A percentile compares a stretch with the other conserved stretches of the same genome.
phyloP scores from a whole-genome alignment of 2,329 filamentous ascomycete genomes.

The Fusarium nanum region DNA sequence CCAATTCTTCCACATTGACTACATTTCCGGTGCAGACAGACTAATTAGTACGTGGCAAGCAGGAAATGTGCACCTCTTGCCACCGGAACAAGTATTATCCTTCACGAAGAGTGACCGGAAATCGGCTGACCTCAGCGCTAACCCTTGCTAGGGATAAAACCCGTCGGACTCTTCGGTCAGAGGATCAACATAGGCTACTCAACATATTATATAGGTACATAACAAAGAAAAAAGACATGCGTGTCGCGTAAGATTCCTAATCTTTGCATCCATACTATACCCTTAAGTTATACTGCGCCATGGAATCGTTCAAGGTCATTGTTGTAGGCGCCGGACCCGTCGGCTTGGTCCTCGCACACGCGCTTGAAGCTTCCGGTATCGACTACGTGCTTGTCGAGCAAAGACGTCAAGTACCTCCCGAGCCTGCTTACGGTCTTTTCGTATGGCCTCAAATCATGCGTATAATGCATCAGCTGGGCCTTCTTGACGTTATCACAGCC shows the following conservation, averaged over 20 bases:
- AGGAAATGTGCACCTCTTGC: accelerated
- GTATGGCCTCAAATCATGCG: conserved; percentile 29
- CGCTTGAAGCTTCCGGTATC: conserved; percentile 12
- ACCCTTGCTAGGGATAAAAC: background rate
- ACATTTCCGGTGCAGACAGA: background rate
- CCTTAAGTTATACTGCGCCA: background rate
- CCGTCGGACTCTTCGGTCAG: background rate
- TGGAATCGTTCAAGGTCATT: conserved; percentile 25
- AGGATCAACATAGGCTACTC: background rate
- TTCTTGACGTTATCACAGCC: conserved; percentile 4
- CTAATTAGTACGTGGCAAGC: background rate
- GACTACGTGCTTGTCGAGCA: conserved; percentile 26
- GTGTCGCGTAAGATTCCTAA: background rate
- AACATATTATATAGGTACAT: background rate
- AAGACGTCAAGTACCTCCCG: conserved; percentile 17
- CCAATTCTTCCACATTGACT: background rate
- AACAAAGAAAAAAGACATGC: background rate
- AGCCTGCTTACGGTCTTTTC: conserved; percentile 24
- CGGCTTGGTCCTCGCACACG: conserved; percentile 21
- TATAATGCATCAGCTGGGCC: conserved; percentile 15
- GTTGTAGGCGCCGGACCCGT: conserved; percentile 25
- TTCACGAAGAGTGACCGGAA: background rate
- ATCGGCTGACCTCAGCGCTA: conserved; percentile 10
- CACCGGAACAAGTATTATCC: background rate
- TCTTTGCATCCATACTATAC: background rate